Evolutionary conservation across 1,139 yeast genomes (phyloP).

Genomic region (Taphrina confusa): DNA sequence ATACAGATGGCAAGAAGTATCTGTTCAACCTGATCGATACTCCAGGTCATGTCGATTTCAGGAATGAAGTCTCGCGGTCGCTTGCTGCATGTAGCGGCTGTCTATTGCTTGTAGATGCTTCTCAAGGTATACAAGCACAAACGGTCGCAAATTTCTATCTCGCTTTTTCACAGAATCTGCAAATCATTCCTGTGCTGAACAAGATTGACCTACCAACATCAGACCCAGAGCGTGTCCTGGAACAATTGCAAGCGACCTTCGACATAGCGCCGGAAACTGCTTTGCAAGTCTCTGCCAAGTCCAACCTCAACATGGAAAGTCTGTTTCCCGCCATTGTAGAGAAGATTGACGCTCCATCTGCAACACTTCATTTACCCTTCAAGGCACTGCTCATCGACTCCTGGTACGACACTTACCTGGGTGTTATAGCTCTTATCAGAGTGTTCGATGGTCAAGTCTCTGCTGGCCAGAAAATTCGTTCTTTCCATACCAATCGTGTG

Average conservation of each 20-base stretch:
- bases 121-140: constrained; percentile 97
- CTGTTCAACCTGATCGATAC: constrained; percentile 89
- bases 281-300: constrained; percentile 86
- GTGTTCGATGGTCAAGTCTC: constrained; percentile 78
- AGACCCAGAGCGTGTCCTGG: constrained; percentile 75
- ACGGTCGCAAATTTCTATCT: constrained; percentile 93
- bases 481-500: constrained; percentile 72
- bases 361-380: constrained; percentile 58
- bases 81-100: constrained; percentile 98
- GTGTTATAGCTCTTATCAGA: constrained; percentile 85
- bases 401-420: constrained; percentile 92
- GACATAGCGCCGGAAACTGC: constrained; percentile 76
- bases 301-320: constrained; percentile 74
- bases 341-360: constrained; percentile 72
- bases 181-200: constrained; percentile 83
- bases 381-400: constrained; percentile 86
- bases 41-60: constrained; percentile 96
- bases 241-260: constrained; percentile 79
- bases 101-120: constrained; percentile 81
- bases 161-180: constrained; percentile 82
- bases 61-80: constrained; percentile 89
- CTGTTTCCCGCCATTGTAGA: constrained; percentile 78
- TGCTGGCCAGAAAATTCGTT: constrained; percentile 71
- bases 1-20: constrained; percentile 66
- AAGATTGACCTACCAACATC: constrained; percentile 90